Percentiles rank a stretch among this genome's conserved stretches.
Conservation (phyloP, 2,329 filamentous ascomycete species). For the Grosmannia huntii region DNA sequence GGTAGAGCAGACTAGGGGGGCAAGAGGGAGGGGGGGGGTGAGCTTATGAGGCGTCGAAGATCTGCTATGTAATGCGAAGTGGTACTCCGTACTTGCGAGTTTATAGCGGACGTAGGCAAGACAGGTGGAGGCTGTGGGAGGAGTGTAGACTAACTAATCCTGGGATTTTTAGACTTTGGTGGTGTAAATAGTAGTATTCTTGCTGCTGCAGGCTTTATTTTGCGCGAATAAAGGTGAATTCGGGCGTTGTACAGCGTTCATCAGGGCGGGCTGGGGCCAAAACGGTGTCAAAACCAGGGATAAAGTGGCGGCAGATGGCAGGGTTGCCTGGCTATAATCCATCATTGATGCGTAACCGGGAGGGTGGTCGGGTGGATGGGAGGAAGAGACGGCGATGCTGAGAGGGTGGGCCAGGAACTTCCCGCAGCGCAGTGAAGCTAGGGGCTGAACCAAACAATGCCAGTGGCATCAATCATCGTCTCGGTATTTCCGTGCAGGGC, state of each 20-base stretch:
- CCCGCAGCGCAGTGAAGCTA: neutral
- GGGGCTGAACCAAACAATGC: neutral
- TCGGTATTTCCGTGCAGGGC: neutral
- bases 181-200: neutral
- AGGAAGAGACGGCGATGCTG: no score
- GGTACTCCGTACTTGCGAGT: no score
- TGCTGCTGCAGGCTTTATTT: no score
- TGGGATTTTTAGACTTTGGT: neutral
- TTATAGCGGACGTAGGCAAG: no score
- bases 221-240: no score
- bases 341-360: neutral
- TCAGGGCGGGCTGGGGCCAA: no score
- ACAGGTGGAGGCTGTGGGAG: neutral
- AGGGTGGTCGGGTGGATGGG: neutral
- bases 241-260: no score
- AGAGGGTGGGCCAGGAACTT: neutral
- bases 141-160: neutral
- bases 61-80: neutral
- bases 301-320: no score
- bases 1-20: neutral
- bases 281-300: no score
- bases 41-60: neutral
- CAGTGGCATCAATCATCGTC: neutral
- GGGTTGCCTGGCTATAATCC: no score
- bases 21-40: neutral